These are phyloP conservation scores for Triadica sebifera DNA, from an alignment of 345 rosid genomes.

Conservation along the genomic window DNA sequence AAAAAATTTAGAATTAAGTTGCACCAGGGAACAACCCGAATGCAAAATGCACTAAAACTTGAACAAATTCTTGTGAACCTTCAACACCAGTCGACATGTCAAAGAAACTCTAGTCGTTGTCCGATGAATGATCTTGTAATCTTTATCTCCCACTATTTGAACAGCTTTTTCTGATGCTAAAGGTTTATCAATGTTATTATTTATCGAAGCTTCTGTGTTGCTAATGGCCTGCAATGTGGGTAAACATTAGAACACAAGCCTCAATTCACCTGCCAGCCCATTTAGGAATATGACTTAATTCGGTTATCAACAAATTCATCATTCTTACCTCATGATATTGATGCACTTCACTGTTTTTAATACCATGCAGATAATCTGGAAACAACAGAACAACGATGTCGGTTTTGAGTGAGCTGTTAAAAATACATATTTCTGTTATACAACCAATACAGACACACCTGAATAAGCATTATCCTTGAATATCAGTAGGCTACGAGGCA, in stretches of 20 bases:
- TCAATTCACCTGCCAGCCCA: background rate
- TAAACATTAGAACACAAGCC: background rate
- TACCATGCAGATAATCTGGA: conserved; percentile 81
- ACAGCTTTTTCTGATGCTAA: conserved; percentile 18
- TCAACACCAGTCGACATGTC: conserved; percentile 67
- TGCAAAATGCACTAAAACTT: conserved; percentile 36
- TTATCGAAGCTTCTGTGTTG: conserved; percentile 36
- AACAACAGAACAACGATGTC: conserved; percentile 10
- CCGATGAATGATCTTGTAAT: conserved; percentile 43
- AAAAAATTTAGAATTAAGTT: background rate
- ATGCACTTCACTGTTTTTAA: conserved; percentile 53
- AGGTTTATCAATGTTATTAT: background rate
- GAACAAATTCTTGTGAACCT: conserved; percentile 76
- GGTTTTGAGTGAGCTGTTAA: background rate
- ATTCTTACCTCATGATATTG: conserved; percentile 45
- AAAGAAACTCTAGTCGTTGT: conserved; percentile 54
- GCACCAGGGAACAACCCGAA: background rate
- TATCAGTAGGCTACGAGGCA: conserved; percentile 80
- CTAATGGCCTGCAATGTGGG: conserved; percentile 43
- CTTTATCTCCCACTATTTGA: conserved; percentile 26
- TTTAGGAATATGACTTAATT: conserved; percentile 1
- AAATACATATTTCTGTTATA: background rate
- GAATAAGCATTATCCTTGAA: conserved; percentile 78
- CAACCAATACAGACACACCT: conserved; percentile 29
- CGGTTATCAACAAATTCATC: background rate